These are phyloP conservation scores for Wickerhamomyces bovis DNA, from an alignment of 805 yeast genomes.

Conservation along the genomic window DNA sequence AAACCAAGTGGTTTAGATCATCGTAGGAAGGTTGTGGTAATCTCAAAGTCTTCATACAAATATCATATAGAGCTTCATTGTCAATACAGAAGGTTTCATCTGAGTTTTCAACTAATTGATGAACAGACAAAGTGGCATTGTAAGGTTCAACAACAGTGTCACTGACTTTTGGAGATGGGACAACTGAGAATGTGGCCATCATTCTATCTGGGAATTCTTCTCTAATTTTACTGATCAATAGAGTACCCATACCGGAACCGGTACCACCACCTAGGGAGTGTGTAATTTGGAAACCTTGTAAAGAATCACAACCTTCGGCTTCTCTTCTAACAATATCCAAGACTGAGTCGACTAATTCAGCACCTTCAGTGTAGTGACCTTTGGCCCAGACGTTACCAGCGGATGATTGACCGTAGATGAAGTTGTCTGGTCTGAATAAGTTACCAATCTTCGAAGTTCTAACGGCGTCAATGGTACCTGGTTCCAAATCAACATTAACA, in stretches of 20 bases:
- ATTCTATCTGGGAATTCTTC: constrained; percentile 95
- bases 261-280: constrained; percentile 99
- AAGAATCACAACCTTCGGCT: constrained; percentile 94
- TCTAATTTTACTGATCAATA: constrained; percentile 85
- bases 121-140: constrained; percentile 94
- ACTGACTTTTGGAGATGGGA: constrained; percentile 96
- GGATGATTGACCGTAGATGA: constrained; percentile 95
- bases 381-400: constrained; percentile 99
- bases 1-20: constrained; percentile 86
- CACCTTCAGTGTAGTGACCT: constrained; percentile 97
- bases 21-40: constrained; percentile 84
- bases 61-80: constrained; percentile 97
- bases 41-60: constrained; percentile 92
- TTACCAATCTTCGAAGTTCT: constrained; percentile 88
- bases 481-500: constrained; percentile 93
- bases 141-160: constrained; percentile 98
- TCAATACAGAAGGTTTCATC: constrained; percentile 99
- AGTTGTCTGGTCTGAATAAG: constrained; percentile 96
- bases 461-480: constrained; percentile 95
- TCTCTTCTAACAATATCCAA: constrained; percentile 94
- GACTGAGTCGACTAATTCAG: constrained; percentile 89
- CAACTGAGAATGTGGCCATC: constrained; percentile 95
- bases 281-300: constrained; percentile 94
- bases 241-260: constrained; percentile 96
- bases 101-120: constrained; percentile 95